These are phyloP conservation scores for Leccinum angustisporum DNA, from an alignment of 1,284 basidiomycete genomes.

Conservation along the genomic window DNA sequence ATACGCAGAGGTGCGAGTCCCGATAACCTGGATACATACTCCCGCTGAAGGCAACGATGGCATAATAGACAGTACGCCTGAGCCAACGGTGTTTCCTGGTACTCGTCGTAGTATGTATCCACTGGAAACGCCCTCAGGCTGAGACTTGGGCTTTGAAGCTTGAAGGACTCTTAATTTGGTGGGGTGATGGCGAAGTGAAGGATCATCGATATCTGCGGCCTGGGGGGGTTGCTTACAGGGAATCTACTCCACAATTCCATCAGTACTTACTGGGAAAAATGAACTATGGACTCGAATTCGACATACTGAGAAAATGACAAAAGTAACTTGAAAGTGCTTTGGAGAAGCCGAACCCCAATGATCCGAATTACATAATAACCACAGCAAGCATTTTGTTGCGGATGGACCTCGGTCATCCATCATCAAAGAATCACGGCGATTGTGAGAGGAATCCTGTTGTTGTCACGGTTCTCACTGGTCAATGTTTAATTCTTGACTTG, in stretches of 20 bases:
- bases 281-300: too few relatives aligned
- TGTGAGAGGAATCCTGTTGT: too few relatives aligned
- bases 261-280: neutral
- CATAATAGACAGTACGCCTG: neutral
- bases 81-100: neutral
- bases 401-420: too few relatives aligned
- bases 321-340: too few relatives aligned
- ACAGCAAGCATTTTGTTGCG: too few relatives aligned
- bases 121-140: neutral
- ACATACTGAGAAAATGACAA: too few relatives aligned
- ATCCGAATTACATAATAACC: too few relatives aligned
- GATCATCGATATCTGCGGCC: too few relatives aligned
- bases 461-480: too few relatives aligned
- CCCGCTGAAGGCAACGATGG: neutral
- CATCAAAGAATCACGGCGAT: too few relatives aligned
- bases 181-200: neutral
- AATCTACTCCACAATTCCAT: neutral
- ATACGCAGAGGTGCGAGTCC: neutral
- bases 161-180: neutral
- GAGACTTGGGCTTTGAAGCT: neutral
- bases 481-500: too few relatives aligned
- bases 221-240: neutral
- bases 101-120: neutral
- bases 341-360: too few relatives aligned
- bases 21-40: neutral